Conservation (phyloP, 331 rosid species). For the Pyrus hybrid region DNA sequence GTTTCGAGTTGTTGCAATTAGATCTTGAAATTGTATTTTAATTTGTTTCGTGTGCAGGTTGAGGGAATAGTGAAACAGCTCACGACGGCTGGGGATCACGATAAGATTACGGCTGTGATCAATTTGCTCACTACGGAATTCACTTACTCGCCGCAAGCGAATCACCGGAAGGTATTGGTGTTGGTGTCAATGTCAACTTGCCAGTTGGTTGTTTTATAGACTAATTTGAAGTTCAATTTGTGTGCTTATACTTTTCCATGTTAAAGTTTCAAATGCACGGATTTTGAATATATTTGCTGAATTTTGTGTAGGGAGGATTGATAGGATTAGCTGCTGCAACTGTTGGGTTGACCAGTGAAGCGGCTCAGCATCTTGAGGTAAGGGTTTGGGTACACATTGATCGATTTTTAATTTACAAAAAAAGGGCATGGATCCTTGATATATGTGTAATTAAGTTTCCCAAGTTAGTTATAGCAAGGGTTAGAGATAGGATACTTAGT, state of each 20-base stretch:
- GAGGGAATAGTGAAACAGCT: conserved; percentile 93
- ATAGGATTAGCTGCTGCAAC: conserved; percentile 92
- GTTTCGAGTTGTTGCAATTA: conserved; percentile 15
- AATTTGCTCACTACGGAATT: conserved; percentile 65
- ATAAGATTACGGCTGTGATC: conserved; percentile 76
- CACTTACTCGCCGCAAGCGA: conserved; percentile 60
- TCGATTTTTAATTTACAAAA: neutral
- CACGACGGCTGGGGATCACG: conserved; percentile 66
- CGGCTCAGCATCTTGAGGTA: conserved; percentile 90
- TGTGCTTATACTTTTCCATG: neutral
- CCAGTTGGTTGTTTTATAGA: neutral
- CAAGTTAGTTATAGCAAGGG: neutral
- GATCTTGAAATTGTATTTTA: conserved; percentile 4
- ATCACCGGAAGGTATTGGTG: conserved; percentile 68
- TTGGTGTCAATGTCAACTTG: neutral
- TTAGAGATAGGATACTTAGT: neutral
- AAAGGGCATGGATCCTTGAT: neutral
- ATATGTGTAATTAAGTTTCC: neutral
- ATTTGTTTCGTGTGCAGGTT: conserved; percentile 37
- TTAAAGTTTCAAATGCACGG: neutral
- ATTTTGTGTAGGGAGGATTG: conserved; percentile 69
- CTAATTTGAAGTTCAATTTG: neutral
- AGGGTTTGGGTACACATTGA: conserved; percentile 1
- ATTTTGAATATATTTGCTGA: neutral
- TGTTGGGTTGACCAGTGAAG: conserved; percentile 72